Percentiles rank a stretch among this genome's conserved stretches.
phyloP scores from a whole-genome alignment of 2,329 filamentous ascomycete species.

The Penicillium griseofulvum region DNA sequence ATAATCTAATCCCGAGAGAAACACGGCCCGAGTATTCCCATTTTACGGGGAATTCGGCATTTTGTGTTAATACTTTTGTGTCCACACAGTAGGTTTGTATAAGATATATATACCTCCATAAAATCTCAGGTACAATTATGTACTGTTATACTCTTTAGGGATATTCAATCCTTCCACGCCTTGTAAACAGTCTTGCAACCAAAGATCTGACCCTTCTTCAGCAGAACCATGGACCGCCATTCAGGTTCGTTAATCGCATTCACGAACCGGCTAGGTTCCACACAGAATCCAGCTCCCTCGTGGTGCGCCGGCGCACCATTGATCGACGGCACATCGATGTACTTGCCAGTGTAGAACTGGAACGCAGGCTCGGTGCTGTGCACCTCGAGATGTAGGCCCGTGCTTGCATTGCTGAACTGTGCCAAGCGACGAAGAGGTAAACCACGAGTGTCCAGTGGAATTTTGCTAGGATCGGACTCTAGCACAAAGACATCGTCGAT shows the following conservation, averaged over 20 bases:
- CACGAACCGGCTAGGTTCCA: slow-evolving; percentile 88
- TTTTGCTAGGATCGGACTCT: slow-evolving; percentile 58
- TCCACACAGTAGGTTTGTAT: background rate
- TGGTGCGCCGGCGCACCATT: slow-evolving; percentile 61
- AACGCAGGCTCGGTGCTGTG: slow-evolving; percentile 91
- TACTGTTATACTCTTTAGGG: background rate
- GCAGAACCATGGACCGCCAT: slow-evolving; percentile 73
- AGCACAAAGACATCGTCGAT: slow-evolving; percentile 91
- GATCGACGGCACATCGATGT: slow-evolving; percentile 70
- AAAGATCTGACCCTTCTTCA: slow-evolving; percentile 83
- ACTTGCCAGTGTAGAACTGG: slow-evolving; percentile 92
- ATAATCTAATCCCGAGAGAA: background rate
- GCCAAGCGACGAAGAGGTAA: slow-evolving; percentile 66
- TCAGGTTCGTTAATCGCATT: slow-evolving; percentile 80
- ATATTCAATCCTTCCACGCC: slow-evolving; percentile 64
- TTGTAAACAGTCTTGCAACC: slow-evolving; percentile 79
- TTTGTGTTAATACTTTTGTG: background rate
- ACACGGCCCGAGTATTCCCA: slow-evolving; percentile 6
- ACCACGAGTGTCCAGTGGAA: slow-evolving; percentile 65
- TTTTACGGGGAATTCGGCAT: slow-evolving; percentile 3
- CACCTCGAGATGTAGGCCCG: slow-evolving; percentile 78
- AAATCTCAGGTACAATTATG: background rate
- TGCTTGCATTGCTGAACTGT: slow-evolving; percentile 69
- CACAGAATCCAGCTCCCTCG: slow-evolving; percentile 75
- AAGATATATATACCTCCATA: background rate